These are phyloP conservation scores for Aspergillus indologenus DNA, from an alignment of 495 filamentous ascomycete species.

Conservation along the genomic window DNA sequence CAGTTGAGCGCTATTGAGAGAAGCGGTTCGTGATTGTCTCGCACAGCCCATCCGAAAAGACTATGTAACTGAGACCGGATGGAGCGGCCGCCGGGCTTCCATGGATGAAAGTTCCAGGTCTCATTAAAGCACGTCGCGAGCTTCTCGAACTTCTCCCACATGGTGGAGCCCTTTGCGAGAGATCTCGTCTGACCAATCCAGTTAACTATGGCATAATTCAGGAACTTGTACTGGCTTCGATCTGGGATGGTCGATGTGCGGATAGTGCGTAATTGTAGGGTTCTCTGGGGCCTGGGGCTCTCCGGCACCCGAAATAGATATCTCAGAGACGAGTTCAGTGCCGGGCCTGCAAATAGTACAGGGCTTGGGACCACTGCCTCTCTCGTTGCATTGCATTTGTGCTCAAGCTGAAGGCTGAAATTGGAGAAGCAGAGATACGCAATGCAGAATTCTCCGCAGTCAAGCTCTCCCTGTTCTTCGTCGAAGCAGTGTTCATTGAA, in stretches of 20 bases:
- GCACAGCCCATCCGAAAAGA: constrained; percentile 14
- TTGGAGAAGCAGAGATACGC: constrained; percentile 25
- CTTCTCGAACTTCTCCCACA: constrained; percentile 17
- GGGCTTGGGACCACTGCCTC: background rate
- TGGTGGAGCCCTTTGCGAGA: constrained; percentile 1
- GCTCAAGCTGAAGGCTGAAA: constrained; percentile 21
- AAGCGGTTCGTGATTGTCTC: background rate
- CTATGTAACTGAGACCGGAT: constrained; percentile 19
- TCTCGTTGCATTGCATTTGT: background rate
- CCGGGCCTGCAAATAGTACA: background rate
- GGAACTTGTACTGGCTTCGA: constrained; percentile 15
- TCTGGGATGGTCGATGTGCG: background rate
- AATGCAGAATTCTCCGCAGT: constrained; percentile 25
- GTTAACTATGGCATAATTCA: constrained; percentile 13
- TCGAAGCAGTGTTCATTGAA: constrained; percentile 10
- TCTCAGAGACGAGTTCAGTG: background rate
- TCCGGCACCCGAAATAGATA: background rate
- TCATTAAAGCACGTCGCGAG: constrained; percentile 21
- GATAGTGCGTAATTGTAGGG: background rate
- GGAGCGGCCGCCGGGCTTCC: constrained; percentile 22
- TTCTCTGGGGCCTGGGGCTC: background rate
- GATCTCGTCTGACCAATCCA: constrained; percentile 12
- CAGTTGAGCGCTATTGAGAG: background rate
- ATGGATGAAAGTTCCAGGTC: constrained; percentile 27
- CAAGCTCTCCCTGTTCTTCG: constrained; percentile 11